Evolutionary conservation across 768 basidiomycete species (phyloP).

Genomic region (Agrocybe pediades): DNA sequence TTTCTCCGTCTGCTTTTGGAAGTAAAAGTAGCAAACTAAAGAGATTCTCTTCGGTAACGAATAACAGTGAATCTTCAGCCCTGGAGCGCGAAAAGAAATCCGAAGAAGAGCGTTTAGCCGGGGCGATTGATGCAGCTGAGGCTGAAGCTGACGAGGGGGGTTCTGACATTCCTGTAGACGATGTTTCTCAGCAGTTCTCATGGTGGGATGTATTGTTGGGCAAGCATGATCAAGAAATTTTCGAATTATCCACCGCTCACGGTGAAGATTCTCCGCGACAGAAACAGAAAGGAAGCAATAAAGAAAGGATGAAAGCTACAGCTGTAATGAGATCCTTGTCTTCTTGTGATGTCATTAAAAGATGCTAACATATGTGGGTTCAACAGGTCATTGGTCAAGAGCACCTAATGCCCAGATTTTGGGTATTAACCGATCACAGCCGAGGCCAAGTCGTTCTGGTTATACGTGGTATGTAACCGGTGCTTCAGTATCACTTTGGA

Average conservation of each 20-base stretch:
- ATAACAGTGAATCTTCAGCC: conserved; percentile 27
- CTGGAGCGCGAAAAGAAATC: conserved; percentile 41
- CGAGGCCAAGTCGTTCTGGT: conserved; percentile 77
- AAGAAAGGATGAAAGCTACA: conserved; percentile 50
- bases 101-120: conserved; percentile 64
- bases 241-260: conserved; percentile 55
- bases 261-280: conserved; percentile 21
- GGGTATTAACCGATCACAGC: conserved; percentile 83
- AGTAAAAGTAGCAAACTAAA: background rate
- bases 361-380: background rate
- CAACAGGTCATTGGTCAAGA: conserved; percentile 59
- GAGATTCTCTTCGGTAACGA: conserved; percentile 28
- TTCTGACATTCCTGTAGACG: conserved; percentile 33
- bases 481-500: background rate
- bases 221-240: conserved; percentile 82
- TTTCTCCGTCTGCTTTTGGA: conserved; percentile 36
- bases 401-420: conserved; percentile 78
- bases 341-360: background rate
- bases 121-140: conserved; percentile 72
- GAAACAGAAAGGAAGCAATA: conserved; percentile 20
- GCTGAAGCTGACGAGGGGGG: conserved; percentile 54
- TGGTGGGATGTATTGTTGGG: conserved; percentile 87
- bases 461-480: conserved; percentile 53
- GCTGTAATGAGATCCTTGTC: conserved; percentile 36
- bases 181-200: conserved; percentile 46